Percentiles rank a stretch among this genome's conserved stretches.
These are phyloP conservation scores for Fusarium incarnatum DNA, from an alignment of 2,329 filamentous ascomycete genomes.

Conservation along the genomic window DNA sequence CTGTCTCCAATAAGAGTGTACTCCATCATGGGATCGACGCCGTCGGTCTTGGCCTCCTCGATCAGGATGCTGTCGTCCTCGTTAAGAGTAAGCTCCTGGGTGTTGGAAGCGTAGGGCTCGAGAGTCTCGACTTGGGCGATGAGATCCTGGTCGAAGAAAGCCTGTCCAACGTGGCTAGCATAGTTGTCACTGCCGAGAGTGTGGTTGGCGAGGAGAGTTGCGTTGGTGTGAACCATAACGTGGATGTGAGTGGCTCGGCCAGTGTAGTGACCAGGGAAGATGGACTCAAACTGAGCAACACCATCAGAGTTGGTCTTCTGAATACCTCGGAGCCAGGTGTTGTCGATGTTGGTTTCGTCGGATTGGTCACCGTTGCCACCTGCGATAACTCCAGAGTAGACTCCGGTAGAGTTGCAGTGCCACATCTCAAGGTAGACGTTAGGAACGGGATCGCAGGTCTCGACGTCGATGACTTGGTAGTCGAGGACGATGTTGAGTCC, in stretches of 20 bases:
- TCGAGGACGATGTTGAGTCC: slow-evolving; percentile 58
- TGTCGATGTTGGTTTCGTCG: slow-evolving; percentile 49
- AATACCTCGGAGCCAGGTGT: slow-evolving; percentile 45
- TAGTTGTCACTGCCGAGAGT: slow-evolving; percentile 3
- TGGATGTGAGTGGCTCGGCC: slow-evolving; percentile 63
- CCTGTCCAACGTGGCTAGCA: slow-evolving; percentile 3
- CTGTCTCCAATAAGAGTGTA: slow-evolving; percentile 68
- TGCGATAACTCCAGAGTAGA: slow-evolving; percentile 58
- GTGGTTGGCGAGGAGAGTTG: neutral
- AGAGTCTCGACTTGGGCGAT: slow-evolving; percentile 62
- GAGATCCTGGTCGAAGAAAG: slow-evolving; percentile 62
- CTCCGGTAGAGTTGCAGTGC: slow-evolving; percentile 61
- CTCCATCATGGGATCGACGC: slow-evolving; percentile 68
- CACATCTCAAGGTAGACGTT: slow-evolving; percentile 59
- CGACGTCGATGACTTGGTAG: slow-evolving; percentile 58
- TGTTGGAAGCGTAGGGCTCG: slow-evolving; percentile 61
- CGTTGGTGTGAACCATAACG: slow-evolving; percentile 38
- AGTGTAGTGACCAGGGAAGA: slow-evolving; percentile 59
- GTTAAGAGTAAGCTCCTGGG: slow-evolving; percentile 62
- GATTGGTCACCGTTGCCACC: slow-evolving; percentile 59
- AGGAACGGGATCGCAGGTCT: slow-evolving; percentile 57
- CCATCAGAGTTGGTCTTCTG: slow-evolving; percentile 53
- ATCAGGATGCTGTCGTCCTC: slow-evolving; percentile 62
- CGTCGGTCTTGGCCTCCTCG: slow-evolving; percentile 58
- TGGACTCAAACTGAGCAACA: slow-evolving; percentile 57